Base-by-base conservation (phyloP, 345 rosid species). In the Stellera chamaejasme region DNA sequence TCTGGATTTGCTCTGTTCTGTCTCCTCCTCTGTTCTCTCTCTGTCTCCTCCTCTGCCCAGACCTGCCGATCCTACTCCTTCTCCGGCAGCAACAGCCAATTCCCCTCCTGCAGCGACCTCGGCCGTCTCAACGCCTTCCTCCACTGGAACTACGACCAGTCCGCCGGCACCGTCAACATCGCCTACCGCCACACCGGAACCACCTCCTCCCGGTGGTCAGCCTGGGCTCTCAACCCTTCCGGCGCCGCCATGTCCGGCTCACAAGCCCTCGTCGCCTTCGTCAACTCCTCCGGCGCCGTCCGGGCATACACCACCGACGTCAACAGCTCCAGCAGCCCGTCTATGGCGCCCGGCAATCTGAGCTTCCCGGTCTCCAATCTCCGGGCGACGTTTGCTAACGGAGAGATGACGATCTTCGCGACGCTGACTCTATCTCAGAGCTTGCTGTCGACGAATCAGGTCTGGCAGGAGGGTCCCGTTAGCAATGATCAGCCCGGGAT, bases 401-500 rank as follows among this genome's bases (percentile, higher is more conserved):
- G 43, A 0, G 87, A 75, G 36, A 85, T 82, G 76, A 79, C 73
- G 3, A 82, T 87, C 1, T 87, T 73, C 50, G 97, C 96, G 3
- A 80, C 76, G 10, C 63, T 90, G 72, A 68, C 69, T 52, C 79
- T 90, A 50, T 44, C 63, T 0, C 6, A 13, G 13, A 50, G 3
- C 15, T 56, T 66, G 69, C 5, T 74, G 3, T 42, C 69, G 0
- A 66, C 80, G 0, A 73, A 50, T 58, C 96, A 87, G 55, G 69
- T 90, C 28, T 90, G 97, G 97, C 82, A 87, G 50, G 68, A 60
- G 14, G 97, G 96, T 9, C 77, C 83, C 4, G 1, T 84, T 39
- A 41, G 0, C 8, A 59, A 51, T 4, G 77, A 26, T 10, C n/a
- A 0, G 11, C 87, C 79, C 27, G 0, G 0, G 23, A 0, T 0